These are phyloP conservation scores for Suhomyces bolitotheri DNA, from an alignment of 1,139 yeast genomes.

Conservation along the genomic window DNA sequence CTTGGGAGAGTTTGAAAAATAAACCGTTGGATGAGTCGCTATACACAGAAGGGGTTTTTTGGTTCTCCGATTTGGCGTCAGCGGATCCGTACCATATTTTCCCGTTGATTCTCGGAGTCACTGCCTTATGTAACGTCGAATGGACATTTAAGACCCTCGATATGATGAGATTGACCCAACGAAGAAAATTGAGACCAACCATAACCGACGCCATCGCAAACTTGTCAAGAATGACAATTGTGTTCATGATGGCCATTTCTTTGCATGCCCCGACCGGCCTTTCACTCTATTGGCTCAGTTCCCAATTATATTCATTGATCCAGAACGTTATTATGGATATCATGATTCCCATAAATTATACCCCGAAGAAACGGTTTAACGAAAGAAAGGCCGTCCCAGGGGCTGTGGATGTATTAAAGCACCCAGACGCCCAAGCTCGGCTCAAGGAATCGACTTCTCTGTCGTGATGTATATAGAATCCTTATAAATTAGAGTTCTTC, in stretches of 20 bases:
- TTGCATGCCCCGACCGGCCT: slow-evolving; percentile 85
- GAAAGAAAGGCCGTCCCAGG: slow-evolving; percentile 12
- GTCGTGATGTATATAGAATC: too few species aligned
- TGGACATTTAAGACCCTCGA: slow-evolving; percentile 64
- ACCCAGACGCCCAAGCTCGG: too few species aligned
- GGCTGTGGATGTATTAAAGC: slow-evolving; percentile 5
- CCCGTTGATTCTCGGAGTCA: slow-evolving; percentile 70
- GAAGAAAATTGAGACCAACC: slow-evolving; percentile 53
- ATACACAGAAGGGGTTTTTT: slow-evolving; percentile 54
- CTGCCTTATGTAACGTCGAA: slow-evolving; percentile 76
- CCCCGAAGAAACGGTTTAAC: slow-evolving; percentile 41
- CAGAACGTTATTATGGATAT: slow-evolving; percentile 77
- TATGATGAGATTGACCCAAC: slow-evolving; percentile 38
- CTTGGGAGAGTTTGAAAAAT: slow-evolving; percentile 46
- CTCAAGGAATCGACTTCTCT: too few species aligned
- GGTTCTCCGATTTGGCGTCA: slow-evolving; percentile 61
- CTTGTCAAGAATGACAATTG: slow-evolving; percentile 70
- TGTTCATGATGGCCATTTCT: slow-evolving; percentile 79
- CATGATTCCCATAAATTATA: slow-evolving; percentile 57
- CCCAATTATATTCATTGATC: slow-evolving; percentile 69
- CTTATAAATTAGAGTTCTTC: too few species aligned
- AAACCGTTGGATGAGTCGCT: slow-evolving; percentile 57
- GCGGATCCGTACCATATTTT: slow-evolving; percentile 64
- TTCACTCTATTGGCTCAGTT: slow-evolving; percentile 82
- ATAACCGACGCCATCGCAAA: slow-evolving; percentile 61